phyloP scores from a whole-genome alignment of 352 stramenopile genomes.

The Globisporangium paddicum region DNA sequence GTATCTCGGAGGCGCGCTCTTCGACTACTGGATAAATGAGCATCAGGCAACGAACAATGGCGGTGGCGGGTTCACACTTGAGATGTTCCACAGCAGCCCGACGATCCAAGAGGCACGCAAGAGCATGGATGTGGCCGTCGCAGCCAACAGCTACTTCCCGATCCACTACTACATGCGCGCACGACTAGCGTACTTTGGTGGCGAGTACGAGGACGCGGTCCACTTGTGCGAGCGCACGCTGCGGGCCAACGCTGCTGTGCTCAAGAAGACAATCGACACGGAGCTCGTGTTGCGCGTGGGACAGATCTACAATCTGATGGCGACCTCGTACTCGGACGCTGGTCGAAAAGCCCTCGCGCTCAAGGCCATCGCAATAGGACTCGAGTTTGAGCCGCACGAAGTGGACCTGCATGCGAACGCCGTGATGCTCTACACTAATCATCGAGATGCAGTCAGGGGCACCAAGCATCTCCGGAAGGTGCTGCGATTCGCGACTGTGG shows the following conservation, averaged over 20 bases:
- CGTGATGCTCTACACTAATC: slow-evolving; percentile 26
- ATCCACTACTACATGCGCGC: slow-evolving; percentile 36
- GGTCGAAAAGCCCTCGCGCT: slow-evolving; percentile 27
- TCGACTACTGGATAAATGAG: slow-evolving; percentile 27
- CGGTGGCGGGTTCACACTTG: not conserved
- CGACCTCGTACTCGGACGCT: slow-evolving; percentile 18
- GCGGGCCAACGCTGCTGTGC: slow-evolving; percentile 27
- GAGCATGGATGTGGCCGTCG: slow-evolving; percentile 32
- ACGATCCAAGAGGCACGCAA: slow-evolving; percentile 20
- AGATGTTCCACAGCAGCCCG: slow-evolving; percentile 24
- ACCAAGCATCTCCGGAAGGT: slow-evolving; percentile 18
- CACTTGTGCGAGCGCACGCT: slow-evolving; percentile 15
- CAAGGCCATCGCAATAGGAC: slow-evolving; percentile 25
- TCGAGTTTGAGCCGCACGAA: slow-evolving; percentile 30
- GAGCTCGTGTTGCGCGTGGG: slow-evolving; percentile 30
- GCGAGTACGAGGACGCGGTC: slow-evolving; percentile 33
- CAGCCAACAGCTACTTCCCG: slow-evolving; percentile 23
- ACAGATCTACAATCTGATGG: slow-evolving; percentile 51
- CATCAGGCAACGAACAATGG: slow-evolving; percentile 10
- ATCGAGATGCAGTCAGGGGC: slow-evolving; percentile 16
- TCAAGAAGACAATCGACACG: slow-evolving; percentile 27
- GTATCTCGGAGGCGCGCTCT: slow-evolving; percentile 13
- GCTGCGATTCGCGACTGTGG: slow-evolving; percentile 16
- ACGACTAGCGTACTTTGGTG: slow-evolving; percentile 26
- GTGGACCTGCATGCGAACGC: slow-evolving; percentile 46